Evolutionary conservation across 305 asterid species (phyloP).

Genomic region (Fraxinus angustifolia): DNA sequence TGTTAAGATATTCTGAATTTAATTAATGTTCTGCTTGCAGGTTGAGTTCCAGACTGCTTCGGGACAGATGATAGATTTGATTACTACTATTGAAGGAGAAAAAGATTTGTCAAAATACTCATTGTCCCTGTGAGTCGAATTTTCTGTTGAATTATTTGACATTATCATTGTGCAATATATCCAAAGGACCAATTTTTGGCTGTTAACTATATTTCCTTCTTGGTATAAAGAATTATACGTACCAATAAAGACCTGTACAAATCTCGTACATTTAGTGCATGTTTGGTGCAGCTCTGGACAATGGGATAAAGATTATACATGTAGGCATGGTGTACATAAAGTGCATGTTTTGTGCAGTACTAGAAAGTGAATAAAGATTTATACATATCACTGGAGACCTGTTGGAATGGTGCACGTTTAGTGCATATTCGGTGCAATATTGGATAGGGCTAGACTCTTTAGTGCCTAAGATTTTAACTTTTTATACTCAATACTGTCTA

Average conservation of each 20-base stretch:
- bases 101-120: conserved; percentile 89
- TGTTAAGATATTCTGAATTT: conserved; percentile 9
- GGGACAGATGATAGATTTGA: conserved; percentile 95
- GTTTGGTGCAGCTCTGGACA: neutral
- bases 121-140: conserved; percentile 64
- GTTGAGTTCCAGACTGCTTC: conserved; percentile 95
- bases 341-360: neutral
- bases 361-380: neutral
- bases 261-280: neutral
- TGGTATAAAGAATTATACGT: neutral
- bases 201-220: neutral
- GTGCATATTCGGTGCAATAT: neutral
- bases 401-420: neutral
- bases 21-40: conserved; percentile 32
- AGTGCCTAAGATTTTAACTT: neutral
- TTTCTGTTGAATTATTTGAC: neutral
- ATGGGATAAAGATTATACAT: neutral
- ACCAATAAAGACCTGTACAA: neutral
- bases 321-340: neutral
- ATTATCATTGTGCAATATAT: neutral
- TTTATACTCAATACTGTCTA: neutral
- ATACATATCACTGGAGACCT: neutral
- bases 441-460: neutral
- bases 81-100: conserved; percentile 84
- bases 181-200: neutral